These are phyloP conservation scores for Penicillium flavigenum DNA, from an alignment of 495 filamentous ascomycete genomes.

Conservation along the genomic window DNA sequence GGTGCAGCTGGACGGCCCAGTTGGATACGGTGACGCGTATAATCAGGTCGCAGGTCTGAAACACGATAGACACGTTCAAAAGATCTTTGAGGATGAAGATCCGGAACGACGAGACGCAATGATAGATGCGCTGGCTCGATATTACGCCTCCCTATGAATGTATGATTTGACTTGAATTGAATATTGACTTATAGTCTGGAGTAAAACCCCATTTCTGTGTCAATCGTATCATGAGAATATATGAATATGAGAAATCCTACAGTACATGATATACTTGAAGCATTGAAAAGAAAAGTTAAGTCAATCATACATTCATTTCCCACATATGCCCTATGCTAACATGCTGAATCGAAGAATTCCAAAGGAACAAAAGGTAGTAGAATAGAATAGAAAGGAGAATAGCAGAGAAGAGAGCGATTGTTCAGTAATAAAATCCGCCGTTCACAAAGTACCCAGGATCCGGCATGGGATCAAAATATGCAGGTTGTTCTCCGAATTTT, in stretches of 20 bases:
- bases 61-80: conserved; percentile 17
- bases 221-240: too few species aligned
- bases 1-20: conserved; percentile 1
- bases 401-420: conserved; percentile 1
- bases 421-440: conserved; percentile 24
- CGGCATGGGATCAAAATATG: conserved; percentile 29
- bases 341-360: conserved; percentile 2
- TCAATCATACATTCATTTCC: conserved; percentile 4
- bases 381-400: neutral
- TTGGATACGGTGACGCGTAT: conserved; percentile 10
- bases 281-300: neutral
- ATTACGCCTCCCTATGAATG: conserved; percentile 6
- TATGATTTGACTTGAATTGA: neutral
- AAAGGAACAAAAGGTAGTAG: neutral
- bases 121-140: conserved; percentile 16
- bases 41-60: conserved; percentile 12
- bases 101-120: conserved; percentile 19
- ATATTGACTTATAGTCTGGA: neutral
- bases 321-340: conserved; percentile 13
- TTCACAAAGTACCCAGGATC: conserved; percentile 36
- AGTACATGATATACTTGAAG: neutral
- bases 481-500: conserved; percentile 28
- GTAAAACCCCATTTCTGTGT: too few species aligned
- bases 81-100: conserved; percentile 18
- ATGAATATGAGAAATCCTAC: neutral